These are phyloP conservation scores for Phaeosphaeriaceae sp. DNA, from an alignment of 2,329 filamentous ascomycete genomes.

Conservation along the genomic window DNA sequence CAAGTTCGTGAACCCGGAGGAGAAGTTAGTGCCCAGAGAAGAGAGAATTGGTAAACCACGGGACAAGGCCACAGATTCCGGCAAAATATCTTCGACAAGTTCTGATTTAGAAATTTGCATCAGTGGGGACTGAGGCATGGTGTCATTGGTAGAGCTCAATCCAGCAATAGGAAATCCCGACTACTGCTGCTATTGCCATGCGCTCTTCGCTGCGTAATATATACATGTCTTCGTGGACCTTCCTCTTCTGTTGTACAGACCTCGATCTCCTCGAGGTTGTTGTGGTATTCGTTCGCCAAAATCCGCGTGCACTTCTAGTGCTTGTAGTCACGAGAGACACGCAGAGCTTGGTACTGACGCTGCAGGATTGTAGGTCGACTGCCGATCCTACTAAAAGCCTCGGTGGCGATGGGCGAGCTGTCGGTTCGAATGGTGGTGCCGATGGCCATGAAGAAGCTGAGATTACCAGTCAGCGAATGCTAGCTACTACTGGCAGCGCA, in stretches of 20 bases:
- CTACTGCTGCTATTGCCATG: not conserved
- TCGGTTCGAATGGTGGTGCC: constrained; percentile 96
- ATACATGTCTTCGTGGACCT: constrained; percentile 14
- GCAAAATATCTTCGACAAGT: no score
- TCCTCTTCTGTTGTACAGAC: constrained; percentile 24
- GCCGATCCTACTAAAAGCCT: constrained; percentile 76
- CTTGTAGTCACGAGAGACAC: constrained; percentile 32
- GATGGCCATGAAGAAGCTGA: constrained; percentile 96
- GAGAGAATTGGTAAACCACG: no score
- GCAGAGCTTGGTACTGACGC: constrained; percentile 39
- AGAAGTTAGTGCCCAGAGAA: no score
- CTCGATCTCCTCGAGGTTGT: constrained; percentile 6
- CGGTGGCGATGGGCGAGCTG: constrained; percentile 74
- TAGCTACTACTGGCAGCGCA: not conserved
- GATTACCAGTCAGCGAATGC: constrained; percentile 20
- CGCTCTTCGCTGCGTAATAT: constrained; percentile 9
- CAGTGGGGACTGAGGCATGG: no score
- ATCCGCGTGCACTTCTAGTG: constrained; percentile 24
- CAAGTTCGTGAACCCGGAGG: no score
- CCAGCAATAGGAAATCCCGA: not conserved
- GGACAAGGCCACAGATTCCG: no score
- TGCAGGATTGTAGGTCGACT: constrained; percentile 74
- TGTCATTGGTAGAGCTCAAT: no score
- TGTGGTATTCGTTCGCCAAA: not conserved
- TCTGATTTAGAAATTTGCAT: no score